Conservation (phyloP, 1,139 yeast genomes). For the Pichia sp. region DNA sequence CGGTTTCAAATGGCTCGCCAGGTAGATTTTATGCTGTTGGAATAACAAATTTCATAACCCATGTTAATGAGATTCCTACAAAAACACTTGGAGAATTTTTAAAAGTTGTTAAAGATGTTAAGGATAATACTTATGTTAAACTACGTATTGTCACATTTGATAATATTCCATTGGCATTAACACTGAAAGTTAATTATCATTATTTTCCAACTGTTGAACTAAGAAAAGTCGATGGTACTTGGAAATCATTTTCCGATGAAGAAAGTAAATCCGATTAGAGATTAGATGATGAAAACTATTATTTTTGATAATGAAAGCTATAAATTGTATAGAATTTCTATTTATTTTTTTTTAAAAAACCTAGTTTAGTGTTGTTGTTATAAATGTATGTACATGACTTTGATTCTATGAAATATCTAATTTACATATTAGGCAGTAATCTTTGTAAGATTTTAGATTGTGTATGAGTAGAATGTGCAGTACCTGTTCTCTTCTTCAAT, state of each 20-base stretch:
- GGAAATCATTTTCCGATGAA: constrained; percentile 11
- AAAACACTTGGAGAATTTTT: constrained; percentile 62
- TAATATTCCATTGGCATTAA: constrained; percentile 76
- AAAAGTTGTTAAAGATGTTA: constrained; percentile 47
- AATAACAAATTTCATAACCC: constrained; percentile 79
- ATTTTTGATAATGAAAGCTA: not conserved
- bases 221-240: constrained; percentile 12
- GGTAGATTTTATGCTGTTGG: constrained; percentile 79
- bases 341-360: not conserved
- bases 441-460: constrained; percentile 52
- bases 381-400: not conserved
- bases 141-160: constrained; percentile 79
- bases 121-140: constrained; percentile 77
- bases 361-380: not conserved
- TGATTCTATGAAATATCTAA: not conserved
- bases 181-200: constrained; percentile 83
- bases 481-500: constrained; percentile 58
- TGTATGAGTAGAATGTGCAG: constrained; percentile 51
- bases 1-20: constrained; percentile 74
- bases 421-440: constrained; percentile 31
- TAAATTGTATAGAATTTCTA: not conserved
- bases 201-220: constrained; percentile 77
- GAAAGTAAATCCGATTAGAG: not conserved
- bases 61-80: constrained; percentile 73
- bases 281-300: not conserved